Conservation (phyloP, 2,329 filamentous ascomycete species). For the Reticulascus tulasneorum region DNA sequence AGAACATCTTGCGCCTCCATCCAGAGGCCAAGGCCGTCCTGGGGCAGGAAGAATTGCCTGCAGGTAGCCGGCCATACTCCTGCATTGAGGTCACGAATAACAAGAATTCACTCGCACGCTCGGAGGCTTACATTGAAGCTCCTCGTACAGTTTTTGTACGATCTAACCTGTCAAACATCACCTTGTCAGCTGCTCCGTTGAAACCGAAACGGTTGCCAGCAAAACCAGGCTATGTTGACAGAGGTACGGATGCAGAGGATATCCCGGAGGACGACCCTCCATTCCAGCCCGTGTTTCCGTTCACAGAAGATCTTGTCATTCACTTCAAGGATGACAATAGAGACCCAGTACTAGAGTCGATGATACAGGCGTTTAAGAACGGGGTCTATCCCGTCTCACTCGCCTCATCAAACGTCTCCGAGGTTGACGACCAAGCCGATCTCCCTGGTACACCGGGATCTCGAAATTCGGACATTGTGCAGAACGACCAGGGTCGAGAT, state of each 20-base stretch:
- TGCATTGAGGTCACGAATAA: constrained; percentile 19
- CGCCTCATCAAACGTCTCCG: constrained; percentile 4
- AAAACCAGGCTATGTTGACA: constrained; percentile 29
- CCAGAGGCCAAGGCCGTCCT: neutral
- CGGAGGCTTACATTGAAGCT: constrained; percentile 21
- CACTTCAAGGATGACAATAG: constrained; percentile 43
- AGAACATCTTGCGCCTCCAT: constrained; percentile 15
- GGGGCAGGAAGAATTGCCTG: constrained; percentile 8
- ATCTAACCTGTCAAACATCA: constrained; percentile 22
- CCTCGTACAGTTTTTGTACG: constrained; percentile 27
- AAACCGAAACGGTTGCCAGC: constrained; percentile 6
- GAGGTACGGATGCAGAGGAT: constrained; percentile 32
- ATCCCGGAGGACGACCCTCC: constrained; percentile 16
- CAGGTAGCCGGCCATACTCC: constrained; percentile 20
- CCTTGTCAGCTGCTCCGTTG: constrained; percentile 19
- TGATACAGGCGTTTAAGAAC: constrained; percentile 42
- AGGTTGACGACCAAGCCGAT: constrained; percentile 8
- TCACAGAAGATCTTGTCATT: constrained; percentile 54
- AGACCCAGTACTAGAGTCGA: constrained; percentile 39
- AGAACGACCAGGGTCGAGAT: neutral
- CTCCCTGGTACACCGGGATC: too few relatives aligned
- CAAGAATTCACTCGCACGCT: constrained; percentile 16
- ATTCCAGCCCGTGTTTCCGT: constrained; percentile 44
- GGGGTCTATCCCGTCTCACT: constrained; percentile 27
- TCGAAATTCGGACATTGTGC: too few relatives aligned